Base-by-base conservation (phyloP, 139 green algal species). In the Coccomyxa sp. region DNA sequence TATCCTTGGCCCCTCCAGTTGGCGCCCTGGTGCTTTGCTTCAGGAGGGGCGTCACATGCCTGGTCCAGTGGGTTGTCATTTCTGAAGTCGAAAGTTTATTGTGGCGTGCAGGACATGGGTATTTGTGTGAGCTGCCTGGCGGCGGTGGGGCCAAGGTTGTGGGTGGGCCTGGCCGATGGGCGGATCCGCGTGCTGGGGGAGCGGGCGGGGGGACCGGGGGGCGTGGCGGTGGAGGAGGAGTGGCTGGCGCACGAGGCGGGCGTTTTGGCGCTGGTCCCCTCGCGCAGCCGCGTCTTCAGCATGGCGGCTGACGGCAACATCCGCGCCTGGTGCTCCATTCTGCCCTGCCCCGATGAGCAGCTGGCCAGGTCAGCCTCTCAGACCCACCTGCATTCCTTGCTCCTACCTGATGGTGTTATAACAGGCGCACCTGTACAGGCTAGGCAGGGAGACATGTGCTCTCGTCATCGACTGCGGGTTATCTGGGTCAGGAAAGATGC, bases 251-350 rank as follows among this genome's bases (percentile, higher is more conserved):
- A 94, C 85, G 82, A 88, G 38, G 87, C 84, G 28, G 82, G 85
- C 0, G 82, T 94, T 12, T 32, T 57, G 58, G 87, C 60, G 67
- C 86, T 96, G 38, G 86, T 87, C 14, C 79, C 82, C 25, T 87
- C 87, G 1, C 87, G 87, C 38, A 86, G 58, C 28, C 81, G 92
- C 31, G 85, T 90, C 25, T 95, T 90, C 81, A 91, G 79, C 11
- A 85, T 97, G 82, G 89, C 81, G 15, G 84, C 87, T 12, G 90
- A 94, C 77, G 94, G 94, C 66, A 84, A 82, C 63, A 88, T 97
- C 30, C 87, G 85, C 17, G 92, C 87, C 21, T 96, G 93, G 92
- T 78, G 58, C 38, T 81, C 85, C 25, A 74, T 78, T 17, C 67
- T 79, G 25, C 85, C 87, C 11, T 45, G 57, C 75, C 11, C 31